Conservation (phyloP, 768 basidiomycete genomes). For the Ramaria sp. region DNA sequence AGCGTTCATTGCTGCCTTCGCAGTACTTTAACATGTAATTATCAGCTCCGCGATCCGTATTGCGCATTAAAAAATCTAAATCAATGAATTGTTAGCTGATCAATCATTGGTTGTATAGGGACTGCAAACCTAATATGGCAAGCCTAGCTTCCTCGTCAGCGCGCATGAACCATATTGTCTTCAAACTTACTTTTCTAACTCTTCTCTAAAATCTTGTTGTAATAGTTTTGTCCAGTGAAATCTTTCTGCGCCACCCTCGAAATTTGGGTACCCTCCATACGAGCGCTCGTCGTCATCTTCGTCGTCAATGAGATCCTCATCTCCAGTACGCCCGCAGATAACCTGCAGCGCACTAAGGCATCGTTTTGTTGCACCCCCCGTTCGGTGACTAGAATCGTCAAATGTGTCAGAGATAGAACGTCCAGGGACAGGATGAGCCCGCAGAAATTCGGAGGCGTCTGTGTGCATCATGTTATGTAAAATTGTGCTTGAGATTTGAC, state of each 20-base stretch:
- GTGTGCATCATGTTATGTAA: neutral
- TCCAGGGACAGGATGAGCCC: conserved; percentile 82
- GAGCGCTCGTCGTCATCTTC: conserved; percentile 50
- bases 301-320: conserved; percentile 57
- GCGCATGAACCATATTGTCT: conserved; percentile 2
- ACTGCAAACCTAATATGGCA: conserved; percentile 60
- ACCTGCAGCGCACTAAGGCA: conserved; percentile 60
- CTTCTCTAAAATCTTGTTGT: conserved; percentile 76
- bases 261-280: conserved; percentile 4
- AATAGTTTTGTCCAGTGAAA: conserved; percentile 79
- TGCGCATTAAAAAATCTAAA: conserved; percentile 82
- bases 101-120: neutral
- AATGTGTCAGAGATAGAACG: conserved; percentile 77
- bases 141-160: conserved; percentile 36
- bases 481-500: neutral
- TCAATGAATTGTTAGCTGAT: neutral
- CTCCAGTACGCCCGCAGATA: conserved; percentile 78
- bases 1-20: conserved; percentile 68
- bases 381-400: conserved; percentile 73
- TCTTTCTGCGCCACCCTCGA: conserved; percentile 24
- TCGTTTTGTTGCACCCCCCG: conserved; percentile 56
- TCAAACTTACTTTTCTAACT: conserved; percentile 67
- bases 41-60: conserved; percentile 82
- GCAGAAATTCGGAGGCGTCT: conserved; percentile 85
- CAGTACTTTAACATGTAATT: conserved; percentile 93